Evolutionary conservation across 257 asterid genomes (phyloP).

Genomic region (Penstemon davidsonii): DNA sequence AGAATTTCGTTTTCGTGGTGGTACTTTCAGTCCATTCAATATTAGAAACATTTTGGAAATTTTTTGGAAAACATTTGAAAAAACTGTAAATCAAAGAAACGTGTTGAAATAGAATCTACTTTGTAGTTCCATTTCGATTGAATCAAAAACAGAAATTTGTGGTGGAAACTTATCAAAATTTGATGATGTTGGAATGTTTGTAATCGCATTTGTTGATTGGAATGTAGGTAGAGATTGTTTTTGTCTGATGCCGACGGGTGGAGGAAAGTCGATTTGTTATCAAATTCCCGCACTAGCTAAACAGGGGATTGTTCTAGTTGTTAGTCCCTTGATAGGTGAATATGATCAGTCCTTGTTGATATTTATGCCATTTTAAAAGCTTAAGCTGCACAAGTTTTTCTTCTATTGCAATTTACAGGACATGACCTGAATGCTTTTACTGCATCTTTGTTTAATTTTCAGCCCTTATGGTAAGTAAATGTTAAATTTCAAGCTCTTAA

Average conservation of each 20-base stretch:
- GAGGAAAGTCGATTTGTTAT: conserved; percentile 96
- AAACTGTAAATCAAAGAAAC: too few relatives aligned
- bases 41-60: too few relatives aligned
- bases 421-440: conserved; percentile 29
- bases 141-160: too few relatives aligned
- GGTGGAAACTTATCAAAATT: too few relatives aligned
- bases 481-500: conserved; percentile 14
- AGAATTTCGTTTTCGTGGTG: not conserved
- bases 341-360: conserved; percentile 34
- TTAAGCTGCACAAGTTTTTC: conserved; percentile 52
- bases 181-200: too few relatives aligned
- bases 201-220: not conserved
- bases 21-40: too few relatives aligned
- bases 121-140: too few relatives aligned
- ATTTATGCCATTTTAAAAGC: conserved; percentile 31
- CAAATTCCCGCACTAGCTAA: conserved; percentile 90
- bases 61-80: too few relatives aligned
- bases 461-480: conserved; percentile 82
- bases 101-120: too few relatives aligned
- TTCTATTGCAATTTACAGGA: conserved; percentile 51
- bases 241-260: conserved; percentile 98
- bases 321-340: conserved; percentile 95
- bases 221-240: conserved; percentile 86
- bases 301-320: conserved; percentile 90
- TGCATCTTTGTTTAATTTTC: conserved; percentile 33